Base-by-base conservation (phyloP, 768 basidiomycete genomes). In the Mycena epipterygia region DNA sequence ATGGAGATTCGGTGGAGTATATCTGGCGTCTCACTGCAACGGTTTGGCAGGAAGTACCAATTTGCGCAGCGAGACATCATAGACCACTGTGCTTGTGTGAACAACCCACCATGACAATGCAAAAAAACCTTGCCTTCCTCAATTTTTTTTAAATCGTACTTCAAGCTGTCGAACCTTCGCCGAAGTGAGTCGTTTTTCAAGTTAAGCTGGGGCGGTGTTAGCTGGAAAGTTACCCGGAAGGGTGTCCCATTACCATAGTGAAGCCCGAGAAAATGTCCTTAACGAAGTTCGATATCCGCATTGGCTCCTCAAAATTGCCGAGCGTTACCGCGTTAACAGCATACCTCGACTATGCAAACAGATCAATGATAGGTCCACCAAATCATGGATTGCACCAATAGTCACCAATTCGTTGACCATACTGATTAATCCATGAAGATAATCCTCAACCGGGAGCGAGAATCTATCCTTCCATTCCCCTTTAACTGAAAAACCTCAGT, bases 141-240 rank as follows among this genome's bases (percentile, higher is more conserved):
- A 21, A 95, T 92, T 75, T 94, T 95, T 79, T 95, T 95, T 70
- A 95, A 88, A 77, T 95, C 94, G 71, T 95, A 95, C 76, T 95
- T 95, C 37, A 95, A 82, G 71, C 92, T 89, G 76, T 95, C 94
- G 76, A 93, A 95, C 61, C 93, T 83, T 68, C 93, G 87, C 5
- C 94, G 89, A 21, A 95, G 81, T 0, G 84, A 76, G 75, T 95
- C 94, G 66, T 95, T 95, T 77, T 95, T 95, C 23, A 95, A 83
- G 75, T 95, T 95, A 17, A 95, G 84, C 94, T 94, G 71, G 41
- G 52, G 35, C 46, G 55, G 64, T 32, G 67, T 68, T 19, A 37
- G 21, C 30, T 32, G 46, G 53, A 35, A 33, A 9, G 27, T 48
- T 46, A 46, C 39, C 27, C 41, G n/a, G 56, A 49, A 19, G 6